phyloP scores from a whole-genome alignment of 495 filamentous ascomycete genomes.

The Hypoxylon intermedium region DNA sequence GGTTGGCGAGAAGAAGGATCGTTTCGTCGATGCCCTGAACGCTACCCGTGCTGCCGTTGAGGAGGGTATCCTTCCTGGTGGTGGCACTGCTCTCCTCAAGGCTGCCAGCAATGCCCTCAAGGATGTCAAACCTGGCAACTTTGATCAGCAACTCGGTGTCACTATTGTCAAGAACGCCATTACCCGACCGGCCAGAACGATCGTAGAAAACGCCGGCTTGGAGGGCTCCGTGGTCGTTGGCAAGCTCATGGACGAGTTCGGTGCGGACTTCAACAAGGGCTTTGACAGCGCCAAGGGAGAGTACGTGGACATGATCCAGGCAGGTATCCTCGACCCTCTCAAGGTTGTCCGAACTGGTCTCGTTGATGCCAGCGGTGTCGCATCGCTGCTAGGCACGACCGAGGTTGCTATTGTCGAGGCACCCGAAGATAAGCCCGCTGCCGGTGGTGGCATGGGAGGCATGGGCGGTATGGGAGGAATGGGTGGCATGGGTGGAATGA shows the following conservation, averaged over 20 bases:
- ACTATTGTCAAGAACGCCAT: constrained; percentile 97
- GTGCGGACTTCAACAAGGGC: constrained; percentile 94
- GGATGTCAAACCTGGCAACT: constrained; percentile 86
- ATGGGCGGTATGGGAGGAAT: constrained; percentile 74
- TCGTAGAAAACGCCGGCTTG: constrained; percentile 95
- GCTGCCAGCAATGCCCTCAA: constrained; percentile 87
- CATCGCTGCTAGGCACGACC: constrained; percentile 95
- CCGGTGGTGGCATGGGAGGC: constrained; percentile 69
- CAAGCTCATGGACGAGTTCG: constrained; percentile 95
- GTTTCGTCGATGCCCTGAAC: constrained; percentile 97
- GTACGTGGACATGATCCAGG: constrained; percentile 97
- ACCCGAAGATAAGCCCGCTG: constrained; percentile 82
- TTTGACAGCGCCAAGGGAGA: constrained; percentile 95
- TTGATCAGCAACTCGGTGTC: constrained; percentile 98
- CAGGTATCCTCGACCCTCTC: constrained; percentile 97
- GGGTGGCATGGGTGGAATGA: constrained; percentile 65
- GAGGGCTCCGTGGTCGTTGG: constrained; percentile 97
- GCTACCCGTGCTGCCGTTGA: constrained; percentile 98
- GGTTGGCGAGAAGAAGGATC: constrained; percentile 99
- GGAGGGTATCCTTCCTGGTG: constrained; percentile 97
- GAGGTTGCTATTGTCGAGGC: constrained; percentile 98
- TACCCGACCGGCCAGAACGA: constrained; percentile 89
- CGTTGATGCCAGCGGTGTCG: constrained; percentile 93
- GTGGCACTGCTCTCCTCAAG: constrained; percentile 97
- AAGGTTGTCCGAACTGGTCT: constrained; percentile 98